Evolutionary conservation across 1,139 yeast species (phyloP).

Genomic region (Saccharomyces hybrid): DNA sequence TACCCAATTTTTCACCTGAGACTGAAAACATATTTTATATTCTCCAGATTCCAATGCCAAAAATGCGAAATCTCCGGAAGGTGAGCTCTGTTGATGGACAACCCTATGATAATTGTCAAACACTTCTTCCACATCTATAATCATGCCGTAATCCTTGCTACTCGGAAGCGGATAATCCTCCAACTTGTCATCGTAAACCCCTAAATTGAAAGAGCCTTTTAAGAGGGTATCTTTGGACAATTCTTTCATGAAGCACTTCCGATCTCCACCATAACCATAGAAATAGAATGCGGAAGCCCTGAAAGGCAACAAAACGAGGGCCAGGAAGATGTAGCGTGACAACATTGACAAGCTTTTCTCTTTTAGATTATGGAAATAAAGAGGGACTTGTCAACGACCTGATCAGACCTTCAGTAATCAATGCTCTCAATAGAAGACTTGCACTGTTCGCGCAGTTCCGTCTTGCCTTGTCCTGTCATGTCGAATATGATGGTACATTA

Average conservation of each 20-base stretch:
- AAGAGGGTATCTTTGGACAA: slow-evolving; percentile 52
- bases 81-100: slow-evolving; percentile 52
- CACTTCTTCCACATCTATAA: slow-evolving; percentile 50
- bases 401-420: background rate
- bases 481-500: background rate
- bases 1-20: slow-evolving; percentile 56
- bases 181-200: slow-evolving; percentile 44
- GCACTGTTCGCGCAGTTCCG: background rate
- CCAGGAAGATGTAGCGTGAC: slow-evolving; percentile 9
- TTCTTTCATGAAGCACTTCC: slow-evolving; percentile 62
- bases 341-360: slow-evolving; percentile 2
- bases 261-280: slow-evolving; percentile 50
- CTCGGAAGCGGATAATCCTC: slow-evolving; percentile 36
- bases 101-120: slow-evolving; percentile 65
- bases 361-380: no score
- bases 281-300: slow-evolving; percentile 36
- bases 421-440: background rate
- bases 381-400: background rate
- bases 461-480: background rate
- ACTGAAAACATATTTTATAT: slow-evolving; percentile 64
- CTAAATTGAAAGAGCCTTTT: slow-evolving; percentile 53
- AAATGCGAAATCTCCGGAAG: slow-evolving; percentile 60
- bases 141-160: slow-evolving; percentile 41
- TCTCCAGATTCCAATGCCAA: slow-evolving; percentile 66
- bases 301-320: slow-evolving; percentile 17